These are phyloP conservation scores for Sugiyamaella xylanicola DNA, from an alignment of 1,139 yeast genomes.

Conservation along the genomic window DNA sequence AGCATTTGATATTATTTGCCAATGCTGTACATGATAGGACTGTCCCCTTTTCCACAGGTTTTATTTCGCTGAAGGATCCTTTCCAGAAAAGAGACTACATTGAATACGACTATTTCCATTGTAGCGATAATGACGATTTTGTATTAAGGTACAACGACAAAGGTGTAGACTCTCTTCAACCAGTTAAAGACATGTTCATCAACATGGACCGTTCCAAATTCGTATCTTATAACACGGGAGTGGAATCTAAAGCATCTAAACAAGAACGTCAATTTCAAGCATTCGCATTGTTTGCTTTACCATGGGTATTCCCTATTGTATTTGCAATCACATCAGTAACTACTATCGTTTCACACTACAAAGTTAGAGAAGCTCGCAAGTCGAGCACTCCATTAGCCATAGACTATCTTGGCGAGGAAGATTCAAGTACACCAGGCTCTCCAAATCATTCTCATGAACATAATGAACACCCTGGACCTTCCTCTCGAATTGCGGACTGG, in stretches of 20 bases:
- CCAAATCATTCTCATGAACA: constrained; percentile 3
- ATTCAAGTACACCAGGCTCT: neutral
- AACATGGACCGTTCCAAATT: constrained; percentile 34
- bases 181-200: constrained; percentile 27
- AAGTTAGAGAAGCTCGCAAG: constrained; percentile 30
- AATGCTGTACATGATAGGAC: constrained; percentile 76
- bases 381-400: constrained; percentile 13
- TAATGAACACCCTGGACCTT: constrained; percentile 1
- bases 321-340: constrained; percentile 32
- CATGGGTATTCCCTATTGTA: constrained; percentile 35
- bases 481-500: constrained; percentile 31
- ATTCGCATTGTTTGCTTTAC: constrained; percentile 26
- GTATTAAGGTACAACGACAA: neutral
- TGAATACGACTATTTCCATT: constrained; percentile 28
- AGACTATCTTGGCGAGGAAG: constrained; percentile 8
- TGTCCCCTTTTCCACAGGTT: constrained; percentile 59
- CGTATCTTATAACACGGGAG: constrained; percentile 18
- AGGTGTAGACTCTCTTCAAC: neutral
- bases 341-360: constrained; percentile 31
- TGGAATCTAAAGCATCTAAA: constrained; percentile 20
- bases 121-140: constrained; percentile 21
- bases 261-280: constrained; percentile 30
- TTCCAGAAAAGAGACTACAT: constrained; percentile 41
- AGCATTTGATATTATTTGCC: constrained; percentile 62
- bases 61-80: constrained; percentile 52